Conservation (phyloP, 2,329 filamentous ascomycete genomes). For the Leptographium flavum region DNA sequence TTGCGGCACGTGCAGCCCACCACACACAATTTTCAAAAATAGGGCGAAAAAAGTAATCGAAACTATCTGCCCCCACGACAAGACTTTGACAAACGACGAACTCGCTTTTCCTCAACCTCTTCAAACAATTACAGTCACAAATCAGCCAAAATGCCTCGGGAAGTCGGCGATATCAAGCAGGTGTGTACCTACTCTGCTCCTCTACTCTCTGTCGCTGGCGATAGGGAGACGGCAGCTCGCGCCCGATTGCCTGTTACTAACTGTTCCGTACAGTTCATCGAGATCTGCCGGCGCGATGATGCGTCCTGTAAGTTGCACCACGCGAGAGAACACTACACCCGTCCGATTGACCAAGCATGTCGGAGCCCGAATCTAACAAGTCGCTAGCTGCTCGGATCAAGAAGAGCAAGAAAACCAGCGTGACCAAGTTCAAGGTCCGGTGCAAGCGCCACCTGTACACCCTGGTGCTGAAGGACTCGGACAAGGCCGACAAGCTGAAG, state of each 20-base stretch:
- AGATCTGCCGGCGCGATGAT: slow-evolving; percentile 99
- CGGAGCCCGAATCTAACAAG: slow-evolving; percentile 16
- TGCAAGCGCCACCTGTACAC: slow-evolving; percentile 96
- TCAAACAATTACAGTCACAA: slow-evolving; percentile 12
- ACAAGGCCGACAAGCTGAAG: slow-evolving; percentile 99
- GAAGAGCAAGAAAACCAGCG: slow-evolving; percentile 80
- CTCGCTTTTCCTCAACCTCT: slow-evolving; percentile 11
- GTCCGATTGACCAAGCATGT: not conserved
- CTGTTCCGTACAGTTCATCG: slow-evolving; percentile 63
- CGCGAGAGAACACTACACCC: not conserved
- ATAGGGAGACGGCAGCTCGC: not conserved
- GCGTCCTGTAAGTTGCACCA: slow-evolving; percentile 71
- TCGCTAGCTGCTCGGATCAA: slow-evolving; percentile 75
- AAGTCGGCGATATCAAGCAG: slow-evolving; percentile 97
- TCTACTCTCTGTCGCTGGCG: not conserved
- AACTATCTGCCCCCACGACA: slow-evolving; percentile 3
- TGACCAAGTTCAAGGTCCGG: slow-evolving; percentile 99
- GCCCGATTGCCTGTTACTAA: too few species aligned
- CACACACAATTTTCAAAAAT: slow-evolving; percentile 8
- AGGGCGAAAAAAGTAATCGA: not conserved
- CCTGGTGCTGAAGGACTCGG: slow-evolving; percentile 92
- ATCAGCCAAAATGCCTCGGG: slow-evolving; percentile 79
- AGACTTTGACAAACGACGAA: slow-evolving; percentile 3
- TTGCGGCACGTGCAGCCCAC: slow-evolving; percentile 9
- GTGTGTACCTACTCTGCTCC: slow-evolving; percentile 23